phyloP scores from a whole-genome alignment of 208 protist species.

The Phytomonas francai region DNA sequence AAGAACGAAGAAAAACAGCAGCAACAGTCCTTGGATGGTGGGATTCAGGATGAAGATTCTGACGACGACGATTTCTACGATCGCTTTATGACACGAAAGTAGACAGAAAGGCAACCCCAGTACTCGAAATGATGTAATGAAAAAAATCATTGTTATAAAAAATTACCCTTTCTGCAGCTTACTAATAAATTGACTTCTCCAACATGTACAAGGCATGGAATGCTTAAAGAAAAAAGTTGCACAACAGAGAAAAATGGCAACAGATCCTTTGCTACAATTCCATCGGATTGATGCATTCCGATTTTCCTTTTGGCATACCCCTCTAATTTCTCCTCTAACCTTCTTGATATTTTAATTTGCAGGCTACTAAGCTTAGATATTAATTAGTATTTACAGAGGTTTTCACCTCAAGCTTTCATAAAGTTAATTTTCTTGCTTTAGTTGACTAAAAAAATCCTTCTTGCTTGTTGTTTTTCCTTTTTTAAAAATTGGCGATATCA shows the following conservation, averaged over 20 bases:
- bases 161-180: constrained; percentile 1
- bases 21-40: constrained; percentile 26
- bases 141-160: constrained; percentile 11
- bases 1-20: constrained; percentile 49
- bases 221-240: not conserved
- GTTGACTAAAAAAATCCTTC: constrained; percentile 12
- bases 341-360: not conserved
- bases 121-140: constrained; percentile 13
- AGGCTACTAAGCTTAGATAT: constrained; percentile 15
- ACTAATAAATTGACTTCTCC: not conserved
- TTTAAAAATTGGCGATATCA: constrained; percentile 11
- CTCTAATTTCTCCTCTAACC: constrained; percentile 9
- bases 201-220: not conserved
- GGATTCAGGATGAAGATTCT: constrained; percentile 50
- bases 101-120: constrained; percentile 13
- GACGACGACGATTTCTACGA: constrained; percentile 92
- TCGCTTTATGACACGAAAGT: constrained; percentile 85
- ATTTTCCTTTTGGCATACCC: constrained; percentile 14
- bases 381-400: constrained; percentile 13
- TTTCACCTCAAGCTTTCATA: constrained; percentile 6
- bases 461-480: constrained; percentile 11
- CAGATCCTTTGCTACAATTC: not conserved
- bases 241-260: constrained; percentile 14
- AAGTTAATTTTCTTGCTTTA: constrained; percentile 14
- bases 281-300: constrained; percentile 1